phyloP scores from a whole-genome alignment of 2,329 filamentous ascomycete genomes.

The Alternaria brassicicola region DNA sequence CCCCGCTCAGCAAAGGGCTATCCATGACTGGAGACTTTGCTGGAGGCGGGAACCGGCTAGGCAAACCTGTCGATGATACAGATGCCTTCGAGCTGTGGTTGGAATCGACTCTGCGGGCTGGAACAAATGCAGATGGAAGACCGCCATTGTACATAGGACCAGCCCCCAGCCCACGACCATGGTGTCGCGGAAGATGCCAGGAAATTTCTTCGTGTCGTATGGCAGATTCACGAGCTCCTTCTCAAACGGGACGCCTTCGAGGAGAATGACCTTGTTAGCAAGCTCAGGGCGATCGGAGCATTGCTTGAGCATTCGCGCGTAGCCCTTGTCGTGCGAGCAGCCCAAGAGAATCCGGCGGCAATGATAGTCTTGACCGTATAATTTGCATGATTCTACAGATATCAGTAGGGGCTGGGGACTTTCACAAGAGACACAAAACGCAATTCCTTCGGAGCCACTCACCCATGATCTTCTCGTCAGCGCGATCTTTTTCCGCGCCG shows the following conservation, averaged over 20 bases:
- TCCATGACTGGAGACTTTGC: conserved; percentile 22
- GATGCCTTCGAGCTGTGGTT: conserved; percentile 18
- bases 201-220: conserved; percentile 59
- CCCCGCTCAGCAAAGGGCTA: conserved; percentile 22
- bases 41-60: conserved; percentile 36
- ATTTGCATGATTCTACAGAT: conserved; percentile 59
- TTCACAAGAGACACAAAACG: neutral
- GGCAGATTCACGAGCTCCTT: conserved; percentile 59
- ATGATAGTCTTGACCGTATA: conserved; percentile 63
- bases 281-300: conserved; percentile 54
- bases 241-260: conserved; percentile 64
- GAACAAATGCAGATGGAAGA: neutral
- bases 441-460: conserved; percentile 30
- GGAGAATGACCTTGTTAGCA: conserved; percentile 58
- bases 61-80: conserved; percentile 31
- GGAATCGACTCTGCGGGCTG: neutral
- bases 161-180: conserved; percentile 48
- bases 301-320: conserved; percentile 59
- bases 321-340: conserved; percentile 63
- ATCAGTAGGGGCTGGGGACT: conserved; percentile 7
- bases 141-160: conserved; percentile 1
- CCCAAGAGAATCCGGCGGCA: conserved; percentile 67
- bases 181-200: conserved; percentile 59
- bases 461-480: conserved; percentile 57
- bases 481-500: conserved; percentile 53